Conservation (phyloP, 2,329 filamentous ascomycete genomes). For the Spiromastix sp. region DNA sequence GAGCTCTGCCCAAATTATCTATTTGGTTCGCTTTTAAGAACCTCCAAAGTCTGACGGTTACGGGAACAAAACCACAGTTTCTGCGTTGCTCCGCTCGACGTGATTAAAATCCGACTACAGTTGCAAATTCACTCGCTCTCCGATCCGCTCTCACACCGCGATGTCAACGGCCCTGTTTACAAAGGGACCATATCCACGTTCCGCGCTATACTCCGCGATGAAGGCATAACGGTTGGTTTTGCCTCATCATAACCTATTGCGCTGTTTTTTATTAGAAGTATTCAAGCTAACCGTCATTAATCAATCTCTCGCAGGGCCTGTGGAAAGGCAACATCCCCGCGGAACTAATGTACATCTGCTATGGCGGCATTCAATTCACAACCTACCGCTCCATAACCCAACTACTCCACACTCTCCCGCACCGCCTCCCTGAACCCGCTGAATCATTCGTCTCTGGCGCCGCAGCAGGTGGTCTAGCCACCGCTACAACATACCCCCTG, state of each 20-base stretch:
- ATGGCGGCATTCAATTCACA: conserved; percentile 82
- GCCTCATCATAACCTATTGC: neutral
- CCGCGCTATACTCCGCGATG: conserved; percentile 63
- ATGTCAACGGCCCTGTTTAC: conserved; percentile 40
- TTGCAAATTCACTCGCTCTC: conserved; percentile 79
- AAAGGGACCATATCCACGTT: conserved; percentile 70
- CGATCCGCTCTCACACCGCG: conserved; percentile 54
- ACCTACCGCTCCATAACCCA: conserved; percentile 69
- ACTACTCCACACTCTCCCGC: conserved; percentile 47
- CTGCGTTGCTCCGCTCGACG: conserved; percentile 87
- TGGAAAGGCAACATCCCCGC: conserved; percentile 99
- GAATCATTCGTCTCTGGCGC: conserved; percentile 81
- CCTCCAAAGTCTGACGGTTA: neutral
- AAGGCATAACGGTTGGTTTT: conserved; percentile 59
- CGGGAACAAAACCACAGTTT: conserved; percentile 59
- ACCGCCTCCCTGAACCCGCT: conserved; percentile 51
- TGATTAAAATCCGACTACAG: conserved; percentile 95
- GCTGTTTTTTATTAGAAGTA: neutral
- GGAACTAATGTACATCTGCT: conserved; percentile 86
- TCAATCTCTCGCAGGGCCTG: conserved; percentile 45
- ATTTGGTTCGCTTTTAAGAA: too few relatives aligned
- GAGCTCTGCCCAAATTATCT: too few relatives aligned
- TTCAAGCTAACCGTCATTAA: too few relatives aligned
- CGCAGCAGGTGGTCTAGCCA: conserved; percentile 69
- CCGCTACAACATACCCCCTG: conserved; percentile 77